Conservation (phyloP, 2,329 filamentous ascomycete species). For the Phaeosphaeriaceae sp. region DNA sequence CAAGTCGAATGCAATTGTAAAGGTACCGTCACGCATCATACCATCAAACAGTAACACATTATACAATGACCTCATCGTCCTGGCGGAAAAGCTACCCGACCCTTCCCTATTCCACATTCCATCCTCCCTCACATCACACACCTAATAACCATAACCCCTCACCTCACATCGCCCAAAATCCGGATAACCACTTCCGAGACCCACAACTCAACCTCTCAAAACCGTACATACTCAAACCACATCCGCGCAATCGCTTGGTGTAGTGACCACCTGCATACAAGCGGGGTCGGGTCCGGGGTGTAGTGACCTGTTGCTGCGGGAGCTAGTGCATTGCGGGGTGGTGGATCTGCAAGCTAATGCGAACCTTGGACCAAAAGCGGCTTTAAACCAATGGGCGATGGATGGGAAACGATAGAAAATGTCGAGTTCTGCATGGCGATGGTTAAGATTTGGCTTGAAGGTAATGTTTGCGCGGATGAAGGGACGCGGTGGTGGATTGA, state of each 20-base stretch:
- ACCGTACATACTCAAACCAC: background rate
- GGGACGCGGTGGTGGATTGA: background rate
- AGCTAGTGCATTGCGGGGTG: conserved; percentile 10
- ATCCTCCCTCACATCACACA: background rate
- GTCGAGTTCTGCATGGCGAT: background rate
- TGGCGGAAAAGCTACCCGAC: background rate
- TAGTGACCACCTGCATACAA: conserved; percentile 9
- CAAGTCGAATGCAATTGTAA: background rate
- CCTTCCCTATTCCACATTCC: background rate
- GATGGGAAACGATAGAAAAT: background rate
- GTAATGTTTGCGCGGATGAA: conserved; percentile 2
- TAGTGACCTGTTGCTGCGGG: conserved; percentile 14
- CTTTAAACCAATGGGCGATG: background rate
- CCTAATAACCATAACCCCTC: background rate
- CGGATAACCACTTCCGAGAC: conserved; percentile 1
- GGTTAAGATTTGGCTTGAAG: background rate
- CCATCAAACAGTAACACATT: background rate
- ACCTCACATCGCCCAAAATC: background rate
- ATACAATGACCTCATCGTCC: background rate
- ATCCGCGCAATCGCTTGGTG: conserved; percentile 5
- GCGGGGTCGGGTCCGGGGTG: conserved; percentile 14
- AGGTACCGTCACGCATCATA: background rate
- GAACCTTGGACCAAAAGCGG: background rate
- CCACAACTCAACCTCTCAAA: background rate
- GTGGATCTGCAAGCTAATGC: conserved; percentile 20